Evolutionary conservation across 371 early-diverging fungal species (phyloP).

Genomic region (Entomophthora muscae): DNA sequence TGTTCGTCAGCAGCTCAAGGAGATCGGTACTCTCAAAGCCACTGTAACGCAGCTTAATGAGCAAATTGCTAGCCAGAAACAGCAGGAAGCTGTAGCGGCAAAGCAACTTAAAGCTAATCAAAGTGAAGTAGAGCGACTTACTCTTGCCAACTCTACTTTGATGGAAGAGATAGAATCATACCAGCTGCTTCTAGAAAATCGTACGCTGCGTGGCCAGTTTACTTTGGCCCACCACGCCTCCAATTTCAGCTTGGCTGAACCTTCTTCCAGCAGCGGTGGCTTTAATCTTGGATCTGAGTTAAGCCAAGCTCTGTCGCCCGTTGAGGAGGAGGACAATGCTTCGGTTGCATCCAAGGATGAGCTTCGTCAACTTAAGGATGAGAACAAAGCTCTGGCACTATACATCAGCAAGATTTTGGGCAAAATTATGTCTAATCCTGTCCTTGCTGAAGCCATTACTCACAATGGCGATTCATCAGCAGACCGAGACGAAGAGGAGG

Average conservation of each 20-base stretch:
- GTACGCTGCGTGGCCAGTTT: conserved; percentile 54
- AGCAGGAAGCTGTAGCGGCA: neutral
- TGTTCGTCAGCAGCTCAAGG: conserved; percentile 7
- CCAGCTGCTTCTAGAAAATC: conserved; percentile 60
- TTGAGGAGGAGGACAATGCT: neutral
- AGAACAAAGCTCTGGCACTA: conserved; percentile 33
- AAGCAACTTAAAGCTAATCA: conserved; percentile 19
- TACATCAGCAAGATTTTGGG: conserved; percentile 45
- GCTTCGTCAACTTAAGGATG: conserved; percentile 24
- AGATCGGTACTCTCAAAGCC: conserved; percentile 3
- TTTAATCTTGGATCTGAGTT: conserved; percentile 5
- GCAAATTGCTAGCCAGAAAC: neutral
- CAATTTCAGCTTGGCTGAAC: conserved; percentile 25
- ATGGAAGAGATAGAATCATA: conserved; percentile 75
- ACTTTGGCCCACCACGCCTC: conserved; percentile 23
- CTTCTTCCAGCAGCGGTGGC: neutral
- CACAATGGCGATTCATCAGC: conserved; percentile 2
- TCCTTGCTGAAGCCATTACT: conserved; percentile 6
- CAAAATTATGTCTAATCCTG: conserved; percentile 8
- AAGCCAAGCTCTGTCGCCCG: neutral
- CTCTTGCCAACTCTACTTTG: conserved; percentile 42
- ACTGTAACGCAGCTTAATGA: neutral
- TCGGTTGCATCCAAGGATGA: conserved; percentile 18
- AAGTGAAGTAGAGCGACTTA: conserved; percentile 35
- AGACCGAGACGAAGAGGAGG: neutral